Base-by-base conservation (phyloP, 2,329 filamentous ascomycete species). In the Drechslerella stenobrocha region DNA sequence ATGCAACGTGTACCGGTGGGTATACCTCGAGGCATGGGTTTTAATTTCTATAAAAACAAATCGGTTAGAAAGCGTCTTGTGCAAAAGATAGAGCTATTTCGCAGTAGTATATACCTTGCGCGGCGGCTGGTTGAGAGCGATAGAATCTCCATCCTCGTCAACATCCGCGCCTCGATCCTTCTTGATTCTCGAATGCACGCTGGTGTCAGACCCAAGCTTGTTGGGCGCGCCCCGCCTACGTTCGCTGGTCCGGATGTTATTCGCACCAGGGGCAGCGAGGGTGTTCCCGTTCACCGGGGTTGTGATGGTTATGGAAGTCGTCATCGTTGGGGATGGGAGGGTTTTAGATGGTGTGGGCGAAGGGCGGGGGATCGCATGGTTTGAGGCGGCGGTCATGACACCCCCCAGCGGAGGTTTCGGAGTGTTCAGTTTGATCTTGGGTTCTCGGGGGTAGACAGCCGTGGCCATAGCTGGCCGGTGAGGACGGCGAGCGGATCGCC, bases 1-100 rank as follows among this genome's bases (percentile, higher is more conserved):
- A 24, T 69, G 58, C 64, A 63, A 63, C 58, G 45, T 69, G 64
- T 61, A 69, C 58, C 56, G 63, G 63, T 67, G 63, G 63, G 63
- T 50, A 56, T 67, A 67, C 63, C 64, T 63, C 51, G 61, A 34
- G 64, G 64, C 58, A 69, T 61, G 52, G 64, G 56, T 69, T 69
- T 69, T 58, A 63, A 56, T 50, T 69, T 69, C 64, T 69, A 58
- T 52, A 52, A 61, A 32, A 42, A 23, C 37, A 23, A 35, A 11
- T 24, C 23, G 47, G 28, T 51, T 23, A 51, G 47, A 28, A 4
- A 18, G 18, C 15, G 37, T 18, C 8, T n/a, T n/a, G n/a, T n/a
- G n/a, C n/a, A n/a, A n/a, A n/a, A n/a, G n/a, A n/a, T n/a, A n/a
- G n/a, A n/a, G n/a, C n/a, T n/a, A n/a, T n/a, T n/a, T n/a, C n/a